These are phyloP conservation scores for Salvia sclarea DNA, from an alignment of 305 asterid species.

Conservation along the genomic window DNA sequence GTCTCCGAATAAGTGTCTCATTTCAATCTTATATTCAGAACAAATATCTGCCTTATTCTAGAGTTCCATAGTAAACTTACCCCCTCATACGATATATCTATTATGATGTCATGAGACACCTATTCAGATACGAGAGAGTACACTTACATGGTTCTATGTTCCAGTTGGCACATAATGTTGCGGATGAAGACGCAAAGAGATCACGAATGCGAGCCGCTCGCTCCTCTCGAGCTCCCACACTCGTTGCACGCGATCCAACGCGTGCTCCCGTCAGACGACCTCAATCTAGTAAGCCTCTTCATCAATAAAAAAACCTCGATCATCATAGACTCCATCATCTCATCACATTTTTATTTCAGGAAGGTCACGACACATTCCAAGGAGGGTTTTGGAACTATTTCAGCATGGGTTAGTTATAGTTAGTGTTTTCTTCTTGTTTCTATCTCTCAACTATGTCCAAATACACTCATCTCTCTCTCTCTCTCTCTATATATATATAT, in stretches of 20 bases:
- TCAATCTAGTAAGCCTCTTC: conserved; percentile 52
- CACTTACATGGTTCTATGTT: conserved; percentile 8
- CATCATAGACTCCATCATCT: conserved; percentile 3
- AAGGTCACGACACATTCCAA: conserved; percentile 72
- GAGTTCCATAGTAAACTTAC: too few relatives aligned
- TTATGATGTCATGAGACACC: too few relatives aligned
- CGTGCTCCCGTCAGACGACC: conserved; percentile 61
- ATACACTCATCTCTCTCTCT: neutral
- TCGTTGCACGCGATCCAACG: conserved; percentile 81
- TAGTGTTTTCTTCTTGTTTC: neutral
- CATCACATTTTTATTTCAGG: conserved; percentile 47
- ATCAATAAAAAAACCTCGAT: neutral
- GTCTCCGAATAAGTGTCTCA: too few relatives aligned
- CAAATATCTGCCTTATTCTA: too few relatives aligned
- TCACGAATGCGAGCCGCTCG: conserved; percentile 76
- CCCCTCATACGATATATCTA: too few relatives aligned
- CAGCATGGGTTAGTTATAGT: conserved; percentile 96
- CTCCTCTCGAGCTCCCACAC: conserved; percentile 88
- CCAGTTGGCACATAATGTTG: conserved; percentile 90
- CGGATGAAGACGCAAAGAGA: conserved; percentile 69
- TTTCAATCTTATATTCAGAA: too few relatives aligned
- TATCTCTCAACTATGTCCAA: neutral
- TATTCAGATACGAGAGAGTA: neutral
- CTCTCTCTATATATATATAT: conserved; percentile 40
- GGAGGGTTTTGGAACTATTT: conserved; percentile 99